Evolutionary conservation across 345 rosid species (phyloP).

Genomic region (Theobroma cacao): DNA sequence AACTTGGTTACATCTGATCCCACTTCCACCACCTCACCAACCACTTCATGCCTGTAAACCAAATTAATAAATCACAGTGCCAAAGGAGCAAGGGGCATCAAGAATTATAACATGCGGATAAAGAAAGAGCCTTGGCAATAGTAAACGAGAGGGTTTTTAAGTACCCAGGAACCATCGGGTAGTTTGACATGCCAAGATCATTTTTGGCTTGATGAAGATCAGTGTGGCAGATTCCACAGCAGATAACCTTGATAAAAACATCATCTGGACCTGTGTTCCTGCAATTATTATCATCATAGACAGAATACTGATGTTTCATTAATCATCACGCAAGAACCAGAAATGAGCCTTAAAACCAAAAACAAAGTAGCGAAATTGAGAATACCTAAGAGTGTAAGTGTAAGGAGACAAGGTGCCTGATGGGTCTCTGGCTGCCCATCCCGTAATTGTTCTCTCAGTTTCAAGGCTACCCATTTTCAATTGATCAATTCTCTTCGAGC

Average conservation of each 20-base stretch:
- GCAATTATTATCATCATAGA: conserved; percentile 6
- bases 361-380: background rate
- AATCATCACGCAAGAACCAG: background rate
- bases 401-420: conserved; percentile 71
- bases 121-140: background rate
- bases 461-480: conserved; percentile 41
- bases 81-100: background rate
- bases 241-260: conserved; percentile 53
- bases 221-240: conserved; percentile 73
- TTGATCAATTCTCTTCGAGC: background rate
- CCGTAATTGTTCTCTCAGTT: conserved; percentile 45
- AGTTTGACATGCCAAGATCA: conserved; percentile 58
- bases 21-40: conserved; percentile 69
- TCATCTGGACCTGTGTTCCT: conserved; percentile 77
- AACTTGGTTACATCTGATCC: conserved; percentile 56
- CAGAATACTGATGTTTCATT: background rate
- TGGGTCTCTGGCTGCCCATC: conserved; percentile 82
- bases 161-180: conserved; percentile 88
- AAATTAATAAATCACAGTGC: background rate
- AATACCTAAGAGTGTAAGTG: conserved; percentile 59
- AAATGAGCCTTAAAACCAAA: too few relatives aligned
- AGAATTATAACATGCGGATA: background rate
- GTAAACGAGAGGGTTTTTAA: background rate
- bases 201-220: conserved; percentile 69
- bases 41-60: conserved; percentile 63